Base-by-base conservation (phyloP, 768 basidiomycete genomes). In the Sporobolomyces roseus region DNA sequence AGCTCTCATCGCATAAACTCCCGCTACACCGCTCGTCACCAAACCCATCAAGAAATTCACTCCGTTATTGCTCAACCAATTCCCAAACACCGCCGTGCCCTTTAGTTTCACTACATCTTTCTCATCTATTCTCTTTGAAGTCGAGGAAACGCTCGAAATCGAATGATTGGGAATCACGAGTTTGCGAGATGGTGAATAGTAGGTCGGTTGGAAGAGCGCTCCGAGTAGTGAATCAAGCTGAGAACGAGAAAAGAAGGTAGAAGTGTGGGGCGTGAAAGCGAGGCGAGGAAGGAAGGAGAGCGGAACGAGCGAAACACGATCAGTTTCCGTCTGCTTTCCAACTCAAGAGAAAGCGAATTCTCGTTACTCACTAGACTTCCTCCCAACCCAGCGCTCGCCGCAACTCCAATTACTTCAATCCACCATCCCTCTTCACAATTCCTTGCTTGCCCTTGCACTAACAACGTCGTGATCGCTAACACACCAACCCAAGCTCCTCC, bases 181-280 rank as follows among this genome's bases (percentile, higher is more conserved):
- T 74, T 85, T 85, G 70, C 82, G 83, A 27, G 81, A 80, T 51
- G 79, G 79, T 8, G 87, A 87, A 79, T 87, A 94, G 32, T 86
- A 83, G 6, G 91, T 91, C 61, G 83, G 81, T 74, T 97, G 93
- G 1, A 94, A 77, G 8, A 89, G 91, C 8, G 93, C 91, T 3
- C 93, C 93, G 23, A 96, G 81, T 17, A 96, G 49, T 0, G 90
- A 92, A 77, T 97, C 93, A 56, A 91, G 78, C 89, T 90, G 35
- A 46, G 3, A 29, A 29, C 32, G 27, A 30, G 4, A 35, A 32
- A 19, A 21, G 4, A n/a, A 32, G 30, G 8, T n/a, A 7, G 17
- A 16, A n/a, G 45, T 33, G 32, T 21, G 61, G 45, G 9, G 17
- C 9, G 38, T 9, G 17, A 17, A 41, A 41, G 38, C 38, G 17